Evolutionary conservation across 768 basidiomycete genomes (phyloP).

Genomic region (Lenzites betulinus): DNA sequence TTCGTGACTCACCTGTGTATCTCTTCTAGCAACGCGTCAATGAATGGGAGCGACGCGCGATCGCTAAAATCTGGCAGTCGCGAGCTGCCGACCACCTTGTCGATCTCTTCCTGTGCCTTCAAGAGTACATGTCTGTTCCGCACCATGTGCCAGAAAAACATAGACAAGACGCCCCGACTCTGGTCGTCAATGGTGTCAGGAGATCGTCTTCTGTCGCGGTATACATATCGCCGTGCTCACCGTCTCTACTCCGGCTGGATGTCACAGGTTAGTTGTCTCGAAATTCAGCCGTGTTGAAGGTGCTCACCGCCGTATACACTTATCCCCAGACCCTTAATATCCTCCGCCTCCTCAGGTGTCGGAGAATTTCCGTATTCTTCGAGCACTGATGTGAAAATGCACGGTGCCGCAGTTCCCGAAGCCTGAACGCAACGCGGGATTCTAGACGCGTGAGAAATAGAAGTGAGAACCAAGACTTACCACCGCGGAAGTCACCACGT

Average conservation of each 20-base stretch:
- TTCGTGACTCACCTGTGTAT: slow-evolving; percentile 21
- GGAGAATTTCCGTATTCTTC: neutral
- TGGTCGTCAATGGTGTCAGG: too few relatives aligned
- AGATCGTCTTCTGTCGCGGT: too few relatives aligned
- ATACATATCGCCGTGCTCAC: too few relatives aligned
- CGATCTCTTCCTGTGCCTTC: slow-evolving; percentile 46
- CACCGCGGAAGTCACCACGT: neutral
- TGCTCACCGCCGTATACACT: slow-evolving; percentile 10
- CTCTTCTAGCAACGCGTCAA: slow-evolving; percentile 41
- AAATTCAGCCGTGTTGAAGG: too few relatives aligned
- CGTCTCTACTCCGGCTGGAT: slow-evolving; percentile 16
- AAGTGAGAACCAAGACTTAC: neutral
- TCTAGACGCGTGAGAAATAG: too few relatives aligned
- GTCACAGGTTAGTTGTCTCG: too few relatives aligned
- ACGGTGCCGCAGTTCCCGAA: neutral
- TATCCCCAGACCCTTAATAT: slow-evolving; percentile 2
- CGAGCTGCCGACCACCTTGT: slow-evolving; percentile 40
- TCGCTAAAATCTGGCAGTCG: slow-evolving; percentile 43
- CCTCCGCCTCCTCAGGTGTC: neutral
- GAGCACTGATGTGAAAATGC: neutral
- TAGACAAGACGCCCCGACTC: slow-evolving; percentile 41
- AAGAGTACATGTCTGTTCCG: slow-evolving; percentile 38
- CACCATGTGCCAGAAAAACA: slow-evolving; percentile 40
- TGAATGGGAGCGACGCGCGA: slow-evolving; percentile 40
- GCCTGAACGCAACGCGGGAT: neutral